These are phyloP conservation scores for Aspergillus bertholletiae DNA, from an alignment of 495 filamentous ascomycete genomes.

Conservation along the genomic window DNA sequence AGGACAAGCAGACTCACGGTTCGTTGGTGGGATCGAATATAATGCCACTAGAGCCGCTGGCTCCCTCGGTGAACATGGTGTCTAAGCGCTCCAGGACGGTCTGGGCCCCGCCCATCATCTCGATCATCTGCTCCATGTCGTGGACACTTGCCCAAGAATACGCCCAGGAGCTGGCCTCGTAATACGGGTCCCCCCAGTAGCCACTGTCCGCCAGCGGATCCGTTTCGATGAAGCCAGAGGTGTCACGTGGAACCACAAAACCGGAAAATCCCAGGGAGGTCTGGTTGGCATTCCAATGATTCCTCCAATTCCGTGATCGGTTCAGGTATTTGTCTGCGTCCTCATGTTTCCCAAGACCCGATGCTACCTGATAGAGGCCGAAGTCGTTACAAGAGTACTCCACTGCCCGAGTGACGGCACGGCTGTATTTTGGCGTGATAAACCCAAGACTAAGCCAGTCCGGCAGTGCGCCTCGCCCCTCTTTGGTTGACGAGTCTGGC, in stretches of 20 bases:
- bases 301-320: slow-evolving; percentile 66
- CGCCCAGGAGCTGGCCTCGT: slow-evolving; percentile 64
- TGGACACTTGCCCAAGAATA: slow-evolving; percentile 69
- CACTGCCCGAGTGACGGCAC: slow-evolving; percentile 62
- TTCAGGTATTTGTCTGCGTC: slow-evolving; percentile 60
- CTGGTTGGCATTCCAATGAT: slow-evolving; percentile 63
- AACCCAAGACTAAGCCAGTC: slow-evolving; percentile 64
- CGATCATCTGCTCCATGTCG: slow-evolving; percentile 59
- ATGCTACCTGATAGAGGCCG: slow-evolving; percentile 47
- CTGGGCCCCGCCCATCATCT: slow-evolving; percentile 51
- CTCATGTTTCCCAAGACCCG: slow-evolving; percentile 47
- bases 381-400: slow-evolving; percentile 74
- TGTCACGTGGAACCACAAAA: slow-evolving; percentile 60
- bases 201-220: slow-evolving; percentile 51
- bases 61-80: slow-evolving; percentile 46
- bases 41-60: slow-evolving; percentile 48
- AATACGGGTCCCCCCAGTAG: slow-evolving; percentile 63
- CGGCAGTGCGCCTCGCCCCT: slow-evolving; percentile 66
- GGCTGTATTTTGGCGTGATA: slow-evolving; percentile 59
- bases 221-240: slow-evolving; percentile 54
- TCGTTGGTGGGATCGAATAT: slow-evolving; percentile 69
- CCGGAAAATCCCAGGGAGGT: slow-evolving; percentile 55
- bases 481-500: slow-evolving; percentile 59
- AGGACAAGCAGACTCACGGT: slow-evolving; percentile 35
- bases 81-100: slow-evolving; percentile 31